Conservation (phyloP, 345 rosid species). For the Odontarrhena argentea region DNA sequence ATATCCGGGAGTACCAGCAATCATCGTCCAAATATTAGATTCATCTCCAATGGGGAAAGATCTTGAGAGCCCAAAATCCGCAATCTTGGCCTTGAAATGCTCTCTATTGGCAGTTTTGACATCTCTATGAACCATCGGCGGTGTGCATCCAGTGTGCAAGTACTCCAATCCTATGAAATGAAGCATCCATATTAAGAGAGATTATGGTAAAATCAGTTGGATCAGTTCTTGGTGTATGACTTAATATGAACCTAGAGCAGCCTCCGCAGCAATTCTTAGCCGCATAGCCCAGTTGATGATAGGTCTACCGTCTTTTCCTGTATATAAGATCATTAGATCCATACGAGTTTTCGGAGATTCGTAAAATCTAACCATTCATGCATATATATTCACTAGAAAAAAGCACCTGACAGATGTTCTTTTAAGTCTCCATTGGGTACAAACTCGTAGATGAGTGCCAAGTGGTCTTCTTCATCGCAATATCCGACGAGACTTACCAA, state of each 20-base stretch:
- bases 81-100: slow-evolving; percentile 49
- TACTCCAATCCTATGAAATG: slow-evolving; percentile 21
- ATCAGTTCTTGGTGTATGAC: too few relatives aligned
- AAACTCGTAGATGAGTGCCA: slow-evolving; percentile 50
- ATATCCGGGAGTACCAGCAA: slow-evolving; percentile 31
- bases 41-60: slow-evolving; percentile 9
- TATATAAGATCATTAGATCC: neutral
- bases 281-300: slow-evolving; percentile 45
- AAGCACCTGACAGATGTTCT: slow-evolving; percentile 42
- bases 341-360: neutral
- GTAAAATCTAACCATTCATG: neutral
- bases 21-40: neutral
- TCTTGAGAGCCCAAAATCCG: slow-evolving; percentile 58
- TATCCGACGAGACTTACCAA: slow-evolving; percentile 37
- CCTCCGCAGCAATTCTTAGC: slow-evolving; percentile 48
- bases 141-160: slow-evolving; percentile 19
- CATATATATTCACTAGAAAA: neutral
- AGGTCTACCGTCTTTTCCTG: slow-evolving; percentile 22
- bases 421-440: slow-evolving; percentile 48
- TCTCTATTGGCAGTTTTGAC: slow-evolving; percentile 50
- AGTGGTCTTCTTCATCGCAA: slow-evolving; percentile 44
- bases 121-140: slow-evolving; percentile 42
- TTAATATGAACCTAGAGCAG: slow-evolving; percentile 44
- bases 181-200: slow-evolving; percentile 9
- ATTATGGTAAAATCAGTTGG: too few relatives aligned